phyloP scores from a whole-genome alignment of 2,329 filamentous ascomycete genomes.

The Aspergillus sp. region DNA sequence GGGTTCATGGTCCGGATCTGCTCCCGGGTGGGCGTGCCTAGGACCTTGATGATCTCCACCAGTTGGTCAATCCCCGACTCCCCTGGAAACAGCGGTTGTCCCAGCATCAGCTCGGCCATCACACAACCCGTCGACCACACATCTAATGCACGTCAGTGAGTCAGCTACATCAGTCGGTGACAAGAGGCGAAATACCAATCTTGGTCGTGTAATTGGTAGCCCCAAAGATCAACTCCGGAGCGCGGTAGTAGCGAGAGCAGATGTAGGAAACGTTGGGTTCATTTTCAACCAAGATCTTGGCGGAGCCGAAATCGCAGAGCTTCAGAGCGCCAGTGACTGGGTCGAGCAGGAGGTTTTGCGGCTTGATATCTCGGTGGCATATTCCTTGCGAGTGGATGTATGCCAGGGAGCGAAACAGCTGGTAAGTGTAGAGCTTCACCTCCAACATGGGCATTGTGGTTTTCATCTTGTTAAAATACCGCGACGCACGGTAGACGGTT shows the following conservation, averaged over 20 bases:
- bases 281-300: slow-evolving; percentile 96
- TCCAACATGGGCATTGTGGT: slow-evolving; percentile 98
- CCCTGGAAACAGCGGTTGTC: slow-evolving; percentile 92
- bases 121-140: slow-evolving; percentile 99
- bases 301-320: slow-evolving; percentile 96
- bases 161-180: not conserved
- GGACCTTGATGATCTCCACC: slow-evolving; percentile 98
- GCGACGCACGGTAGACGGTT: slow-evolving; percentile 93
- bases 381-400: slow-evolving; percentile 99
- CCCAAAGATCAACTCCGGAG: slow-evolving; percentile 94
- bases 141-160: slow-evolving; percentile 48
- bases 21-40: slow-evolving; percentile 91
- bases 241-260: slow-evolving; percentile 96
- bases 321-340: slow-evolving; percentile 86
- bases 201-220: slow-evolving; percentile 99
- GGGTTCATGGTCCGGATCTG: slow-evolving; percentile 99
- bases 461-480: slow-evolving; percentile 99
- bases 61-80: slow-evolving; percentile 98
- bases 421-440: slow-evolving; percentile 99
- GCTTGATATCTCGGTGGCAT: slow-evolving; percentile 98
- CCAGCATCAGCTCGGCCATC: slow-evolving; percentile 98
- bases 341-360: slow-evolving; percentile 91
- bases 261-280: slow-evolving; percentile 99
- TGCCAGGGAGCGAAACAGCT: slow-evolving; percentile 93
- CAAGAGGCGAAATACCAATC: slow-evolving; percentile 64